phyloP scores from a whole-genome alignment of 225 moss, liverwort and hornwort species.

The Polytrichum commune region DNA sequence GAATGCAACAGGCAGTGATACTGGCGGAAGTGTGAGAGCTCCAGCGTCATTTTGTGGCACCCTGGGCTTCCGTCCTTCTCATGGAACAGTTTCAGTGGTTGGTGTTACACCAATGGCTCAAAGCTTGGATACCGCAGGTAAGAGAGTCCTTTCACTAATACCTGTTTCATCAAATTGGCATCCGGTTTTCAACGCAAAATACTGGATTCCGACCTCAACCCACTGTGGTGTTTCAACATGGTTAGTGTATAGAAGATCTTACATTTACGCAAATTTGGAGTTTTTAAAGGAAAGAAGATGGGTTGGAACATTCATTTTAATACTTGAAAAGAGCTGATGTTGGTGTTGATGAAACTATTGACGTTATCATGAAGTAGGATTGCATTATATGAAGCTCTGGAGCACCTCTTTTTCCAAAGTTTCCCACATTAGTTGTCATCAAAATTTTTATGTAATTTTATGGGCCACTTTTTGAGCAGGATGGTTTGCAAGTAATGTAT shows the following conservation, averaged over 20 bases:
- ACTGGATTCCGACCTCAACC: neutral
- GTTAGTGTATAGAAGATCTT: neutral
- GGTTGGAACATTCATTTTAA: neutral
- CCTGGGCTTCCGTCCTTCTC: constrained; percentile 85
- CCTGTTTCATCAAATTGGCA: too few species aligned
- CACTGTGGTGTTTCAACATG: neutral
- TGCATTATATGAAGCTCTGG: neutral
- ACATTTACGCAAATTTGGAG: neutral
- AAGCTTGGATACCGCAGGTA: constrained; percentile 91
- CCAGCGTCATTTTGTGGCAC: constrained; percentile 84
- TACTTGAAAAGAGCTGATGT: neutral
- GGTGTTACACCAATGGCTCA: constrained; percentile 76
- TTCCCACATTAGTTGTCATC: neutral
- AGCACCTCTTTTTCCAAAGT: neutral
- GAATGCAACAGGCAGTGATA: constrained; percentile 64
- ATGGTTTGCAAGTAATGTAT: constrained; percentile 81
- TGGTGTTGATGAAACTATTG: neutral
- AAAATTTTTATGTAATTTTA: neutral
- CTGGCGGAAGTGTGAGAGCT: constrained; percentile 82
- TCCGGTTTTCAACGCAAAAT: too few species aligned
- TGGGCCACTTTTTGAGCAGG: constrained; percentile 37
- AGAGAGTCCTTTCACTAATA: constrained; percentile 6
- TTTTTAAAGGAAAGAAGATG: neutral
- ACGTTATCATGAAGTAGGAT: neutral
- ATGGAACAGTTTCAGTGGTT: constrained; percentile 65